Evolutionary conservation across 306 rosid species (phyloP), one percentile per base, ranked within the genome.

Genomic region (Abrus precatorius): DNA sequence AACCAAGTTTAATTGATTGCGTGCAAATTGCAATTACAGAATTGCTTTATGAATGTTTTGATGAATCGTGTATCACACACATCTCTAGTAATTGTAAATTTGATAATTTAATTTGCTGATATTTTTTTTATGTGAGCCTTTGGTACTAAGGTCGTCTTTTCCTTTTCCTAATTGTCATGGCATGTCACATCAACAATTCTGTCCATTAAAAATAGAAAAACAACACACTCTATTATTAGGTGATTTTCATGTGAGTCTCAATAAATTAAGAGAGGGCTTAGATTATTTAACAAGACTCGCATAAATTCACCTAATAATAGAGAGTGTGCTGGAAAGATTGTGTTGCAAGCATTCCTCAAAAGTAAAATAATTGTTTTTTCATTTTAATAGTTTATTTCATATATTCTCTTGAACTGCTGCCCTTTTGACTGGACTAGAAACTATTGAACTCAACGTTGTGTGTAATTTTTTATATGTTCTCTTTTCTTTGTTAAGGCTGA

Each of bases 401-500:
- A 27, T 59, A 13, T 76, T 72, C 11, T 48, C 67, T 50, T 83
- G 71, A 80, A 49, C 43, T 78, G 20, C 28, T 28, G 62, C 52
- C 40, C 11, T 28, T 77, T 61, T 43, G 41, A 34, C 53, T 50
- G 41, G 32, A 48, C 50, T 45, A 36, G 11, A 55, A 49, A 49
- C 43, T 67, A 45, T 82, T 34, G 66, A 71, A 60, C 54, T 69
- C 71, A 33, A 74, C 47, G 32, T 50, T 72, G 43, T 83, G 75
- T 75, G 3, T 84, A 53, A 66, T 77, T 41, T 38, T 13, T 71
- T 1, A 20, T 69, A 27, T 56, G 48, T 8, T 73, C 34, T 36
- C 48, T 29, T 55, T 52, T 79, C 61, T 59, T 71, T 83, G 50
- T 49, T 59, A 85, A 95, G 99, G 99, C 90, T n/a, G 97, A 91